Evolutionary conservation across 768 basidiomycete genomes (phyloP), one percentile per base, ranked within the genome.

Genomic region (Amanita rimosa): DNA sequence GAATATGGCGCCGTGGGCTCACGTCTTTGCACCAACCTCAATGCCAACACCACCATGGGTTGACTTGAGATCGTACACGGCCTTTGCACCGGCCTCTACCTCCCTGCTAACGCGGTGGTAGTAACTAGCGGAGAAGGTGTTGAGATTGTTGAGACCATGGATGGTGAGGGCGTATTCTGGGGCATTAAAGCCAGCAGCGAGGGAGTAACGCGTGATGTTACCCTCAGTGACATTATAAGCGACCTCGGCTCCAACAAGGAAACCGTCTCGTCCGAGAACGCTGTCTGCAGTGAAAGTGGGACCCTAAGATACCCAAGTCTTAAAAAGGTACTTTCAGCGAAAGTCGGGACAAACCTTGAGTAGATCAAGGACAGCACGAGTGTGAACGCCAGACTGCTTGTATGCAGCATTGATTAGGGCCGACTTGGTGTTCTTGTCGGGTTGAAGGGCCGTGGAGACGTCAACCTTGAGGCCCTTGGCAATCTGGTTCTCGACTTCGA

Each of bases 381-480:
- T 81, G 81, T 98, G 93, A 60, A 98, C 70, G 53, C 87, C 89
- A 46, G 91, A 90, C 69, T 96, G 93, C 79, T 97, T 97, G 83
- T 92, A 97, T 66, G 78, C 74, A 54, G 86, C 75, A 60, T 80
- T 85, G 58, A 96, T 64, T 58, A 92, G 68, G 47, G 93, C 91
- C 26, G 79, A 75, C 76, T 94, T 97, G 58, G 72, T 71, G 60
- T 82, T 80, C 68, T 91, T 94, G 61, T 89, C 86, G 40, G 95
- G 92, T 57, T 82, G 72, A 56, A 99, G 78, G 37, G 83, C 75
- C 55, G 90, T 85, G 61, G 73, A 73, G 49, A 97, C 66, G 65
- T 97, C 95, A 62, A 99, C 72, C 75, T 99, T 99, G 73, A 99
- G 81, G 53, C 95, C 96, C 72, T 93, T 86, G 59, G 95, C 91